These are phyloP conservation scores for Nectriaceae sp. DNA, from an alignment of 2,329 filamentous ascomycete genomes.

Conservation along the genomic window DNA sequence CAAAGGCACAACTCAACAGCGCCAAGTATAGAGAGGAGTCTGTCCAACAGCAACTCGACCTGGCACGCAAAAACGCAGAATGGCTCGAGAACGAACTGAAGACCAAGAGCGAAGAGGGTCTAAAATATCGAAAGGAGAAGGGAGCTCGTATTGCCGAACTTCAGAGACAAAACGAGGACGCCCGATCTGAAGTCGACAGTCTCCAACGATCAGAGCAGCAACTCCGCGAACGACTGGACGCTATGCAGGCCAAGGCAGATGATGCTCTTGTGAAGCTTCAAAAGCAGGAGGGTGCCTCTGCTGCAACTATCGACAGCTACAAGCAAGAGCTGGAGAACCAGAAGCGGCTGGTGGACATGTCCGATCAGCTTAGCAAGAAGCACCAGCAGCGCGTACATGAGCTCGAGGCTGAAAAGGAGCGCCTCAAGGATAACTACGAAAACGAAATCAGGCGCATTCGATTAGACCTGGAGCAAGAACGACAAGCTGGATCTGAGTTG, in stretches of 20 bases:
- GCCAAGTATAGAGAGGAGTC: constrained; percentile 90
- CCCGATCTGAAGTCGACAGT: constrained; percentile 73
- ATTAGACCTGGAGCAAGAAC: constrained; percentile 58
- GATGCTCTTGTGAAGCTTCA: constrained; percentile 81
- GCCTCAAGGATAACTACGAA: constrained; percentile 65
- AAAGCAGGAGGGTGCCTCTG: constrained; percentile 79
- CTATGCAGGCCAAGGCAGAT: constrained; percentile 83
- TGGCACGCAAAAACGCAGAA: constrained; percentile 86
- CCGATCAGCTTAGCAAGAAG: constrained; percentile 73
- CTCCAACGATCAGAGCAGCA: constrained; percentile 78
- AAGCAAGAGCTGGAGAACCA: constrained; percentile 82
- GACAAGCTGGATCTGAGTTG: constrained; percentile 45
- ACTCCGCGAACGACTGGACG: constrained; percentile 78
- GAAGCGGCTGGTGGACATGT: constrained; percentile 78
- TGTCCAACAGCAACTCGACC: constrained; percentile 85
- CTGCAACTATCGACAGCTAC: constrained; percentile 82
- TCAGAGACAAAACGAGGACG: constrained; percentile 86
- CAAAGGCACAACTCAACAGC: constrained; percentile 76
- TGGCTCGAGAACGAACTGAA: constrained; percentile 93
- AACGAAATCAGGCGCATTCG: constrained; percentile 58
- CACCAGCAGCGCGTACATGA: constrained; percentile 71
- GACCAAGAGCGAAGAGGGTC: constrained; percentile 81
- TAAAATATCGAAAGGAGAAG: constrained; percentile 94
- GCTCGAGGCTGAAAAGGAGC: constrained; percentile 63
- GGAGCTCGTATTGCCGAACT: constrained; percentile 85